Evolutionary conservation across 768 basidiomycete species (phyloP).

Genomic region (Heimioporus sp.): DNA sequence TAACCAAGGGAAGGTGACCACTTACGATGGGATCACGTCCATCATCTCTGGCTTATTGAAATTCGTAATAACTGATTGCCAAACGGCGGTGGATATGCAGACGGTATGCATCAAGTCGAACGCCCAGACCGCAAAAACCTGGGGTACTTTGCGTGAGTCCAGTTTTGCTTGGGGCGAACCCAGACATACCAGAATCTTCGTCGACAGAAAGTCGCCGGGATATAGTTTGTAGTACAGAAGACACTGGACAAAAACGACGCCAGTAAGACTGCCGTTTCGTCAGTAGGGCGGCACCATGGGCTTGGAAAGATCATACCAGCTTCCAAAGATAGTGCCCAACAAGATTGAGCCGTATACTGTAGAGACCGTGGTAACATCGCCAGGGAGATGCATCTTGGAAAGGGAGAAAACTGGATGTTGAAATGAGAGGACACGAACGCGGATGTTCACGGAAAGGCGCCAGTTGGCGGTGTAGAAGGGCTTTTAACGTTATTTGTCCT

Average conservation of each 20-base stretch:
- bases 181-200: constrained; percentile 26
- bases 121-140: constrained; percentile 29
- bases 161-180: neutral
- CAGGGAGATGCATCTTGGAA: constrained; percentile 19
- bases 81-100: constrained; percentile 24
- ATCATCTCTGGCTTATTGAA: constrained; percentile 23
- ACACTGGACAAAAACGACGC: constrained; percentile 31
- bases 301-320: constrained; percentile 16
- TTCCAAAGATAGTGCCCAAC: constrained; percentile 30
- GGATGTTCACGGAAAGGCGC: constrained; percentile 20
- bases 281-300: neutral
- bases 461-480: neutral
- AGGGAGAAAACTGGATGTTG: neutral
- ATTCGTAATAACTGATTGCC: constrained; percentile 27
- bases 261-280: constrained; percentile 24
- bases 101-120: constrained; percentile 29
- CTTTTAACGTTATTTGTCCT: constrained; percentile 34
- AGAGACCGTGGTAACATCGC: constrained; percentile 30
- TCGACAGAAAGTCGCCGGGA: constrained; percentile 24
- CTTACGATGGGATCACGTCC: constrained; percentile 31
- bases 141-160: no score
- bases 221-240: constrained; percentile 32
- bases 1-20: neutral
- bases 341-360: constrained; percentile 32
- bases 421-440: constrained; percentile 32